Evolutionary conservation across 140 eudicot genomes (phyloP).

Genomic region (Erigeron philadelphicus): DNA sequence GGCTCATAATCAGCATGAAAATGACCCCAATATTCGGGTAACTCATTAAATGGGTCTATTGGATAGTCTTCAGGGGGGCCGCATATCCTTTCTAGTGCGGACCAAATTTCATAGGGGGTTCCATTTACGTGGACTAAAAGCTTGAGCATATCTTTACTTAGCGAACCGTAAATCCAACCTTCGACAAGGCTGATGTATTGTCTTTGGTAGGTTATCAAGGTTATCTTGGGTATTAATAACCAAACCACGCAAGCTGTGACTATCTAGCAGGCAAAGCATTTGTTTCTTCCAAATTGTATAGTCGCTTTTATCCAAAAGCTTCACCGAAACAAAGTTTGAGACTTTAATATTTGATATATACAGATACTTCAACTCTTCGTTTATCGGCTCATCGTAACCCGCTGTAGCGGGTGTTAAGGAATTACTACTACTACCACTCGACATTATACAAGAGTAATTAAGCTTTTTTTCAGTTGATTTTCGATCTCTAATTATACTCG

Average conservation of each 20-base stretch:
- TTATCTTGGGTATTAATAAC: not conserved
- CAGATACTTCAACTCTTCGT: constrained; percentile 12
- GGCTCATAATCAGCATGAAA: not conserved
- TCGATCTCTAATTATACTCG: too few relatives aligned
- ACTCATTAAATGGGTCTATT: too few relatives aligned
- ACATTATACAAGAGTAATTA: too few relatives aligned
- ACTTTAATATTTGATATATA: constrained; percentile 22
- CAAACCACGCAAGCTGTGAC: constrained; percentile 19
- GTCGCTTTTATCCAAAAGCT: constrained; percentile 4
- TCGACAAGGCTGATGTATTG: constrained; percentile 24
- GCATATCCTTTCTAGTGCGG: not conserved
- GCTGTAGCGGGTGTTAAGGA: too few relatives aligned
- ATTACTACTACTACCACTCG: too few relatives aligned
- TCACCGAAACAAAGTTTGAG: constrained; percentile 30
- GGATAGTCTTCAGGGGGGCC: too few relatives aligned
- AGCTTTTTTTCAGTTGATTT: too few relatives aligned
- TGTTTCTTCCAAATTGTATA: constrained; percentile 19
- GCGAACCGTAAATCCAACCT: constrained; percentile 31
- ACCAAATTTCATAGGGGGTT: not conserved
- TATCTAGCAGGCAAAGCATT: constrained; percentile 27
- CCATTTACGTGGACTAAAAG: not conserved
- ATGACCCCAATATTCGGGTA: not conserved
- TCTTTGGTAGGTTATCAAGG: too few relatives aligned
- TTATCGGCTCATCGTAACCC: too few relatives aligned
- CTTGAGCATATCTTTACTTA: constrained; percentile 6